These are phyloP conservation scores for Cladosporium velox DNA, from an alignment of 2,329 filamentous ascomycete genomes.

Conservation along the genomic window DNA sequence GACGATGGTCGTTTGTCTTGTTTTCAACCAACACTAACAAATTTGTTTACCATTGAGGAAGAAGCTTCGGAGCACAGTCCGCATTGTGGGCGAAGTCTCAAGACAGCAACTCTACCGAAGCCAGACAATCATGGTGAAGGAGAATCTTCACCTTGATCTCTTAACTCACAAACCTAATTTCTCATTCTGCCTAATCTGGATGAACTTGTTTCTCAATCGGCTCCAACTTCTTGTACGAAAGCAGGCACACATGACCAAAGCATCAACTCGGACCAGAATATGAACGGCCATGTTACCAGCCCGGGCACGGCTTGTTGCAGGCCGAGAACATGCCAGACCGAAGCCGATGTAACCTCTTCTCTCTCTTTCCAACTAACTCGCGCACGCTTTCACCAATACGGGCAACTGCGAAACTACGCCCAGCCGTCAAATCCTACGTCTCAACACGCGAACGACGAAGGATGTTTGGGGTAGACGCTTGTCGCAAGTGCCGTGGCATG, in stretches of 20 bases:
- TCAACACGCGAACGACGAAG: background rate
- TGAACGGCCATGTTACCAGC: slow-evolving; percentile 5
- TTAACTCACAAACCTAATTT: background rate
- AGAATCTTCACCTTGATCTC: background rate
- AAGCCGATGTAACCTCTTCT: background rate
- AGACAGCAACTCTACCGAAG: background rate
- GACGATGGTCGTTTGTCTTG: background rate
- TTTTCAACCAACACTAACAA: background rate
- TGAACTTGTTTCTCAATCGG: background rate
- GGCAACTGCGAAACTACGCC: slow-evolving; percentile 15
- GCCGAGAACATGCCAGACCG: background rate
- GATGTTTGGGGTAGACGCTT: slow-evolving; percentile 11
- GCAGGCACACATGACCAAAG: background rate
- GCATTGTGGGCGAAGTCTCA: background rate
- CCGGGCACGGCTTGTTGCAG: background rate
- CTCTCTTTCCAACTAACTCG: background rate
- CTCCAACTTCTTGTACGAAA: background rate
- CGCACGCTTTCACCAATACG: background rate
- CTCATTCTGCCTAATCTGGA: background rate
- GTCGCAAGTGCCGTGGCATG: slow-evolving; percentile 9
- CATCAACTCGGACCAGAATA: background rate
- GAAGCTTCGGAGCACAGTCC: background rate
- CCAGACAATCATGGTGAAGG: background rate
- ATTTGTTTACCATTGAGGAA: background rate
- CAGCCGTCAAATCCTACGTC: slow-evolving; percentile 5